Percentiles rank a stretch among this genome's conserved stretches.
Evolutionary conservation across 257 asterid species (phyloP).

Genomic region (Capsicum chinense): DNA sequence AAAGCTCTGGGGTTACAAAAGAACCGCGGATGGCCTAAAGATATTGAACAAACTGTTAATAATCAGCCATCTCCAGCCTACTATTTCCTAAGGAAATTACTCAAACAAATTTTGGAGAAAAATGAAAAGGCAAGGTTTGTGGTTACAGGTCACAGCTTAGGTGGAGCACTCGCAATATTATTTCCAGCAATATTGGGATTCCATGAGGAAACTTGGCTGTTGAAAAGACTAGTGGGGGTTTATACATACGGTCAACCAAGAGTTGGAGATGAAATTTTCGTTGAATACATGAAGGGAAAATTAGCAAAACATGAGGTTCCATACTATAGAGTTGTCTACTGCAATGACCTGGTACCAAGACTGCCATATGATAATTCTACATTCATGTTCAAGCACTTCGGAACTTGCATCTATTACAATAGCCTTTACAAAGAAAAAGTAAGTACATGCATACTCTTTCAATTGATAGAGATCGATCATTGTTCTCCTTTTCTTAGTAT

Average conservation of each 20-base stretch:
- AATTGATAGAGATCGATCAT: background rate
- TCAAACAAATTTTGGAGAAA: conserved; percentile 29
- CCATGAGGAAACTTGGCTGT: conserved; percentile 43
- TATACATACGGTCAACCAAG: conserved; percentile 78
- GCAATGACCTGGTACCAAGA: conserved; percentile 61
- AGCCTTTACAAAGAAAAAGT: conserved; percentile 58
- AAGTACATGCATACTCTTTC: background rate
- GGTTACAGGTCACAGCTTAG: conserved; percentile 72
- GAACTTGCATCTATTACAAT: conserved; percentile 53
- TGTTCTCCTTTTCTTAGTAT: too few relatives aligned
- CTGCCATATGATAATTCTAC: conserved; percentile 52
- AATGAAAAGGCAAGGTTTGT: conserved; percentile 39
- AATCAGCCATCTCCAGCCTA: conserved; percentile 37
- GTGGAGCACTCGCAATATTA: conserved; percentile 67
- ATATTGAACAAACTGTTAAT: background rate
- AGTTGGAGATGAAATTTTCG: conserved; percentile 61
- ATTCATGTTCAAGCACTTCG: conserved; percentile 68
- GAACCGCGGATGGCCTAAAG: conserved; percentile 40
- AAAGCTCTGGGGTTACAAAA: conserved; percentile 62
- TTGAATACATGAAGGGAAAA: conserved; percentile 44
- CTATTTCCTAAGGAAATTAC: conserved; percentile 42
- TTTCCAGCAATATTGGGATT: conserved; percentile 56
- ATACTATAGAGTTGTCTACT: conserved; percentile 64
- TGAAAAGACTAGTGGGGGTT: conserved; percentile 51
- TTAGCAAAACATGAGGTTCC: conserved; percentile 34